Percentiles rank a stretch among this genome's conserved stretches.
Evolutionary conservation across 768 basidiomycete species (phyloP).

Genomic region (Suillus plorans): DNA sequence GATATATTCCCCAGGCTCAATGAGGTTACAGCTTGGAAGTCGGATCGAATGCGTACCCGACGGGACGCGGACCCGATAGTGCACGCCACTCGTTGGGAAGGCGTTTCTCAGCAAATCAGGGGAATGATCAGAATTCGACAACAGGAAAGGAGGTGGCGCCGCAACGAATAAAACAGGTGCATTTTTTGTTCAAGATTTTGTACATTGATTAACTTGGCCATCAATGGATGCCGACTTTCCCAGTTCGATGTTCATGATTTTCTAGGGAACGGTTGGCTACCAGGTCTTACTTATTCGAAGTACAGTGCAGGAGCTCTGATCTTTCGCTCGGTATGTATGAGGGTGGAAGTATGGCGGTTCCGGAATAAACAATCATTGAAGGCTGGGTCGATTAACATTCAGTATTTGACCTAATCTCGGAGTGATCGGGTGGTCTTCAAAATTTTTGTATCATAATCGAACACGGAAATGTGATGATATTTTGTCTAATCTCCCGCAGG

Average conservation of each 20-base stretch:
- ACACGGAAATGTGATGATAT: neutral
- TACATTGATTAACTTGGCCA: neutral
- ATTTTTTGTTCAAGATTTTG: neutral
- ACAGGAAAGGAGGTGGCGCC: neutral
- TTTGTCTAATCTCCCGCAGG: neutral
- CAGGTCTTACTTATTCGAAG: neutral
- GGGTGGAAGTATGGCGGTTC: neutral
- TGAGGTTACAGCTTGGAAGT: neutral
- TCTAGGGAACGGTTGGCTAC: neutral
- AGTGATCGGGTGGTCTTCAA: neutral
- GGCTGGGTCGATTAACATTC: neutral
- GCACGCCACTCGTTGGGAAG: neutral
- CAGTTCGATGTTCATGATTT: neutral
- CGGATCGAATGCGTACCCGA: constrained; percentile 1
- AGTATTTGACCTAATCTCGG: neutral
- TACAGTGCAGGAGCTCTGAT: neutral
- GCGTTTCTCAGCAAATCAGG: neutral
- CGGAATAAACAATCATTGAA: neutral
- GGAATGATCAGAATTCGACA: neutral
- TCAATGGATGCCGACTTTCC: neutral
- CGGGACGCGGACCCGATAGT: neutral
- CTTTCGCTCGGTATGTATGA: neutral
- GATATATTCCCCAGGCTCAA: neutral
- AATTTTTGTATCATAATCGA: neutral
- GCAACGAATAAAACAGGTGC: neutral